phyloP scores from a whole-genome alignment of 176 grass and related monocot genomes.

The Rhynchospora breviuscula region DNA sequence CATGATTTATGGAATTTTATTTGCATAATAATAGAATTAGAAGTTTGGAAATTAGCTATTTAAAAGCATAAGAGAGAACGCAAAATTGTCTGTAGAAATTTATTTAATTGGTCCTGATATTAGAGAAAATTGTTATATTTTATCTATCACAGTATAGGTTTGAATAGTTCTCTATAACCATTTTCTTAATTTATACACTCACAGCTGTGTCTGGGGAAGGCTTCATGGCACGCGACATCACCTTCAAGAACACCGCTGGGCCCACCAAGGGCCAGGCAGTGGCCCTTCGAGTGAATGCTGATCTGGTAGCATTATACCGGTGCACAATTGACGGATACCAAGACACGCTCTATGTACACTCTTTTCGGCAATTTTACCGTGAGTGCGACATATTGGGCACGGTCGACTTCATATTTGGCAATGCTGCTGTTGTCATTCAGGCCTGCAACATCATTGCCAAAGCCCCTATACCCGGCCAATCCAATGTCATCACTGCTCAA shows the following conservation, averaged over 20 bases:
- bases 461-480: conserved; percentile 39
- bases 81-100: too few relatives aligned
- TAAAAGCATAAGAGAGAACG: too few relatives aligned
- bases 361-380: conserved; percentile 78
- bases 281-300: conserved; percentile 66
- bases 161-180: not conserved
- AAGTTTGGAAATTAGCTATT: too few relatives aligned
- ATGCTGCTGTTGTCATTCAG: conserved; percentile 77
- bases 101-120: not conserved
- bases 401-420: conserved; percentile 73
- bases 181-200: not conserved
- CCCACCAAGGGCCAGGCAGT: conserved; percentile 55
- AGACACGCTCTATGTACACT: conserved; percentile 84
- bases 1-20: too few relatives aligned
- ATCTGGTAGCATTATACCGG: conserved; percentile 45
- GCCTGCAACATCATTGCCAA: conserved; percentile 50
- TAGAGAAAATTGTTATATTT: not conserved
- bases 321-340: conserved; percentile 63
- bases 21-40: too few relatives aligned
- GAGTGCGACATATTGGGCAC: conserved; percentile 73
- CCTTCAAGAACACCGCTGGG: conserved; percentile 78
- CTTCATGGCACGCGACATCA: conserved; percentile 64
- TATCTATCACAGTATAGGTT: not conserved
- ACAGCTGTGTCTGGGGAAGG: conserved; percentile 62
- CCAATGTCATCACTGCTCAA: conserved; percentile 58